These are phyloP conservation scores for Eremochloa ophiuroides DNA, from an alignment of 176 grass and related monocot genomes.

Conservation along the genomic window DNA sequence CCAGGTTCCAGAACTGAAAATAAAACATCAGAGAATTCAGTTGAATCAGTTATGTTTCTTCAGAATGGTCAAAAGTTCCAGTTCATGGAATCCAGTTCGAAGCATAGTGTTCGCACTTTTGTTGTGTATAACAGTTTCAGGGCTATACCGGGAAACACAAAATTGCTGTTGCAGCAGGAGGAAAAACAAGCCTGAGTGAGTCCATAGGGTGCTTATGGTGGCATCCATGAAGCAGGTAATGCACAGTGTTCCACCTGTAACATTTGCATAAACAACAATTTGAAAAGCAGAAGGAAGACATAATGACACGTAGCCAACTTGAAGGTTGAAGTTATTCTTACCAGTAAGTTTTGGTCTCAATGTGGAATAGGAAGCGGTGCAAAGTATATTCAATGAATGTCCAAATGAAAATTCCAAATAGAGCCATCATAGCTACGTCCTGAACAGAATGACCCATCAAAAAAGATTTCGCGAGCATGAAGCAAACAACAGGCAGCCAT, in stretches of 20 bases:
- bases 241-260: conserved; percentile 76
- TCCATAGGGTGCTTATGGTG: conserved; percentile 98
- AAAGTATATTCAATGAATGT: conserved; percentile 81
- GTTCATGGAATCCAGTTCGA: not conserved
- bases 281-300: not conserved
- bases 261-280: not conserved
- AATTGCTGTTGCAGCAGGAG: conserved; percentile 74
- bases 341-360: conserved; percentile 74
- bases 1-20: conserved; percentile 84
- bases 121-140: not conserved
- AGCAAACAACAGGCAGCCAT: conserved; percentile 91
- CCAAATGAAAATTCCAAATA: conserved; percentile 75
- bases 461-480: conserved; percentile 43
- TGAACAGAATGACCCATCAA: conserved; percentile 56
- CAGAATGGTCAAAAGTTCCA: not conserved
- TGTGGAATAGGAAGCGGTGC: conserved; percentile 96
- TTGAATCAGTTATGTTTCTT: not conserved
- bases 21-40: not conserved
- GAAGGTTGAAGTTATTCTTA: conserved; percentile 18
- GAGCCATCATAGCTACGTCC: conserved; percentile 47
- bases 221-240: conserved; percentile 95
- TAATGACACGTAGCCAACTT: not conserved
- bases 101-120: not conserved
- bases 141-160: conserved; percentile 65
- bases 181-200: conserved; percentile 84